Conservation (phyloP, 495 filamentous ascomycete genomes). For the Penicillium waksmanii region DNA sequence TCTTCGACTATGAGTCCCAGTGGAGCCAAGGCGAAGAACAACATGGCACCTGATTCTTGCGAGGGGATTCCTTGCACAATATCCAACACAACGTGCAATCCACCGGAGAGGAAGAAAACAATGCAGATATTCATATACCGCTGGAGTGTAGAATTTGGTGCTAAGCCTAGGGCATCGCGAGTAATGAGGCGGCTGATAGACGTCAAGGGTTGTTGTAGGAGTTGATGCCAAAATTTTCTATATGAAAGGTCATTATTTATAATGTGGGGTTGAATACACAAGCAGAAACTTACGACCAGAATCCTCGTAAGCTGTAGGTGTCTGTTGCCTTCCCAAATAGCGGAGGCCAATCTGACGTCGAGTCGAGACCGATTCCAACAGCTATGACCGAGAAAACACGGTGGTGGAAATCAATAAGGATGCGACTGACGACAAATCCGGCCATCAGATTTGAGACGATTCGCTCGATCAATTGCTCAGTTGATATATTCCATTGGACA, state of each 20-base stretch:
- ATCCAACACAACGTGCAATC: conserved; percentile 36
- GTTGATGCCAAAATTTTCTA: conserved; percentile 50
- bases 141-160: conserved; percentile 22
- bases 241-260: not conserved
- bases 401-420: conserved; percentile 27
- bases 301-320: conserved; percentile 35
- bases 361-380: conserved; percentile 24
- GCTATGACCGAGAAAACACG: conserved; percentile 24
- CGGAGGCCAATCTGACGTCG: conserved; percentile 38
- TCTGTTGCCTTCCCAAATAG: conserved; percentile 36
- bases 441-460: conserved; percentile 22
- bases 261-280: too few relatives aligned
- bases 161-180: conserved; percentile 26
- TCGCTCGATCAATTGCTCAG: conserved; percentile 26
- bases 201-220: conserved; percentile 36
- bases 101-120: conserved; percentile 38
- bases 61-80: conserved; percentile 30
- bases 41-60: conserved; percentile 27
- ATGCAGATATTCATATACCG: conserved; percentile 35
- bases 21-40: conserved; percentile 38
- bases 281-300: conserved; percentile 35
- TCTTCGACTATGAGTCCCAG: conserved; percentile 36
- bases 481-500: conserved; percentile 25
- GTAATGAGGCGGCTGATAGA: conserved; percentile 30
- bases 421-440: conserved; percentile 27